Evolutionary conservation across 2,329 filamentous ascomycete genomes (phyloP), one percentile per base, ranked within the genome.

Genomic region (Clonostachys byssicola): DNA sequence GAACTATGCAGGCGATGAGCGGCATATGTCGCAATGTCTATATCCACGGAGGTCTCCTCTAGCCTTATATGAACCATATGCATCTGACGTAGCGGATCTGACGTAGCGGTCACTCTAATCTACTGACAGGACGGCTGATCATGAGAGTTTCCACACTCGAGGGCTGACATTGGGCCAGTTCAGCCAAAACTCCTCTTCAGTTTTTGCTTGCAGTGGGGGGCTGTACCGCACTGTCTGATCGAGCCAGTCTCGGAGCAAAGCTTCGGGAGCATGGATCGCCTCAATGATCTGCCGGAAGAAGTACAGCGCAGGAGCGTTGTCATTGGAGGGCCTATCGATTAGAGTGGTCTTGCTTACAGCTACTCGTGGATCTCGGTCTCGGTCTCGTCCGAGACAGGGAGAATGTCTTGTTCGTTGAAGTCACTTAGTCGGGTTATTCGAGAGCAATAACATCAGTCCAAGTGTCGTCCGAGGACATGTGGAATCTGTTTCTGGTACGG

Each of bases 11-110:
- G 49, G 0, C 56, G 44, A 20, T 56, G 43, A 2, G 54, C 46
- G 3, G 74, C 61, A 45, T 63, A 75, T 2, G 45, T 61, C 4
- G 57, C 51, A 33, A 75, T 72, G 48, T 75, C 73, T 2, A 49
- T 44, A 34, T 72, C 62, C 2, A 75, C 65, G 5, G 57, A 45
- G 6, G 47, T 48, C 33, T 61, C 58, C 9, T 70, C 58, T 7
- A 77, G 60, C 2, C 64, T 58, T n/a, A 76, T 51, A 2, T 64
- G 51, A 13, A 65, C 41, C n/a, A 58, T 49, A n/a, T n/a, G n/a
- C n/a, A n/a, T 6, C 5, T 53, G 46, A 33, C 60, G 58, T 6
- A 75, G 52, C 2, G 54, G 49, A n/a, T 6, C 5, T 53, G 46
- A 33, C 60, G 58, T 6, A 75, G 52, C 2, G 54, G 49, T 0